Percentiles rank a stretch among this genome's conserved stretches.
phyloP scores from a whole-genome alignment of 2,329 filamentous ascomycete genomes.

The Colletotrichum chrysophilum region DNA sequence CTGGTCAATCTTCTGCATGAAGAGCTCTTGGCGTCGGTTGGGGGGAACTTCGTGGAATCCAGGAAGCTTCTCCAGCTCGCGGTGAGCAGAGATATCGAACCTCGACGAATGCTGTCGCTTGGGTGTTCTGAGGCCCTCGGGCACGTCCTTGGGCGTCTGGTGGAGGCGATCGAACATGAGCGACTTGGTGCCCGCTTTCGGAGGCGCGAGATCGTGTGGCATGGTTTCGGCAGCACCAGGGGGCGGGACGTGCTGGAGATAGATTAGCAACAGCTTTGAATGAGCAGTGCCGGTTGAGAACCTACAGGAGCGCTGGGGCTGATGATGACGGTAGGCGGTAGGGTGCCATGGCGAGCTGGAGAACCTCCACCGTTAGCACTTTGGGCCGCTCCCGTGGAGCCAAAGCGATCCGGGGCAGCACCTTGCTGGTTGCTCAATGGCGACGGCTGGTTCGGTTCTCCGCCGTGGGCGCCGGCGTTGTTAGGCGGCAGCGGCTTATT shows the following conservation, averaged over 20 bases:
- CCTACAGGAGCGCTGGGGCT: conserved; percentile 92
- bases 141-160: conserved; percentile 93
- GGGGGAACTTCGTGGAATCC: conserved; percentile 98
- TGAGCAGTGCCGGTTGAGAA: conserved; percentile 20
- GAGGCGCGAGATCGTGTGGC: conserved; percentile 94
- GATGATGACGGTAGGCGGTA: conserved; percentile 90
- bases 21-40: conserved; percentile 92
- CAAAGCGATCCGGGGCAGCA: conserved; percentile 47
- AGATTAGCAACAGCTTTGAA: not conserved
- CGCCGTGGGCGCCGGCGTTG: conserved; percentile 46
- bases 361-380: conserved; percentile 56
- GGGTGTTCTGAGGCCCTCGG: conserved; percentile 92
- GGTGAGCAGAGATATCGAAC: conserved; percentile 96
- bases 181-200: conserved; percentile 90
- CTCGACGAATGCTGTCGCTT: conserved; percentile 97
- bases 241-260: conserved; percentile 79
- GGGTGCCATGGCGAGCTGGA: conserved; percentile 65
- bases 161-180: conserved; percentile 88
- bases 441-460: conserved; percentile 50
- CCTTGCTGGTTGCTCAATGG: conserved; percentile 37
- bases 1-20: conserved; percentile 99
- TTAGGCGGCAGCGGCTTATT: conserved; percentile 77
- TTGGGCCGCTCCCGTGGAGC: conserved; percentile 38
- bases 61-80: conserved; percentile 95
- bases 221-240: conserved; percentile 96